Conservation (phyloP, 257 asterid genomes). For the Linderniella brevidens region DNA sequence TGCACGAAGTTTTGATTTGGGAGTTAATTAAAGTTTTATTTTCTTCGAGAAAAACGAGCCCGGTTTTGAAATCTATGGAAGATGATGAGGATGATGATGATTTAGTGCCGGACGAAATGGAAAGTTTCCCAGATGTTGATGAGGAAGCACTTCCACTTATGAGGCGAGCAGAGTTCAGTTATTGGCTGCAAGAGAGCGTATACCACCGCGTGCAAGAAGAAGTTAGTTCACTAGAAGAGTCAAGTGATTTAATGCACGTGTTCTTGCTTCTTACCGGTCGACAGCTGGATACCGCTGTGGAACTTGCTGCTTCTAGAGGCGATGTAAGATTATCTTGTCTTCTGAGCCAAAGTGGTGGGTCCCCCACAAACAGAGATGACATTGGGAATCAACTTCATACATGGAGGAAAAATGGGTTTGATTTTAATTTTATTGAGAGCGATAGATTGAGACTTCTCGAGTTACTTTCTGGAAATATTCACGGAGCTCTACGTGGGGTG, state of each 20-base stretch:
- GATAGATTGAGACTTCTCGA: constrained; percentile 73
- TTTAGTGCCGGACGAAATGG: constrained; percentile 45
- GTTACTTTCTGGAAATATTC: constrained; percentile 88
- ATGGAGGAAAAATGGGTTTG: constrained; percentile 89
- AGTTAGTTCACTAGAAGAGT: constrained; percentile 49
- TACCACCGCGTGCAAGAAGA: constrained; percentile 83
- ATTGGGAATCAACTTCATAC: constrained; percentile 59
- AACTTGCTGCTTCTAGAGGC: constrained; percentile 88
- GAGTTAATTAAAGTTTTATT: constrained; percentile 85
- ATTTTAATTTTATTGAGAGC: constrained; percentile 71
- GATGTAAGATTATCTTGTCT: constrained; percentile 86
- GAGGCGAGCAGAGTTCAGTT: constrained; percentile 81
- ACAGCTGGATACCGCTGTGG: constrained; percentile 80
- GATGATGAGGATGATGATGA: constrained; percentile 61
- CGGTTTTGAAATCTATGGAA: constrained; percentile 30
- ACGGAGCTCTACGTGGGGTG: constrained; percentile 44
- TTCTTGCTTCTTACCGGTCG: constrained; percentile 89
- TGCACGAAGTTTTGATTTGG: constrained; percentile 94
- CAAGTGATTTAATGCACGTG: constrained; percentile 61
- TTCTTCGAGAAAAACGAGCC: constrained; percentile 37
- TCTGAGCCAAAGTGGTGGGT: constrained; percentile 91
- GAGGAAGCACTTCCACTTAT: constrained; percentile 68
- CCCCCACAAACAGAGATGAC: constrained; percentile 45
- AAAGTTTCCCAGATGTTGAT: constrained; percentile 41
- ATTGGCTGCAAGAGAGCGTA: constrained; percentile 92